phyloP scores from a whole-genome alignment of 1,139 yeast genomes.

The Geotrichum australiense region DNA sequence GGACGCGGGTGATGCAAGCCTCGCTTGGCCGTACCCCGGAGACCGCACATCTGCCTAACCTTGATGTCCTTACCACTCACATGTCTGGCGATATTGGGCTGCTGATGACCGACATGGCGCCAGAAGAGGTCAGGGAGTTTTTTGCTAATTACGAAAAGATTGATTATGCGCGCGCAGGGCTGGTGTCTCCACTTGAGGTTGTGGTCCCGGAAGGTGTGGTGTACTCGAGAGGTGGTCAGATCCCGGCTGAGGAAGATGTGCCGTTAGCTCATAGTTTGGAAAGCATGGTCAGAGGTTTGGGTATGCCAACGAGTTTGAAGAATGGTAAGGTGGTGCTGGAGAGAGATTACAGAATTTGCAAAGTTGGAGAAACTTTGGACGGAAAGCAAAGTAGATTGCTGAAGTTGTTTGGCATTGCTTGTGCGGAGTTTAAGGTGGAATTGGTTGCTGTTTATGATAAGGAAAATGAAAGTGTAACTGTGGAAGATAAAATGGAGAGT shows the following conservation, averaged over 20 bases:
- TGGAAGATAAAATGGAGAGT: slow-evolving; percentile 7
- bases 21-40: slow-evolving; percentile 83
- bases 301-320: slow-evolving; percentile 86
- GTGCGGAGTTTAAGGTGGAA: slow-evolving; percentile 79
- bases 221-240: slow-evolving; percentile 92
- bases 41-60: slow-evolving; percentile 82
- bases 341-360: slow-evolving; percentile 74
- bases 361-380: slow-evolving; percentile 71
- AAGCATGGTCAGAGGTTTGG: slow-evolving; percentile 80
- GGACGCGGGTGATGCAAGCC: slow-evolving; percentile 86
- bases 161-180: slow-evolving; percentile 87
- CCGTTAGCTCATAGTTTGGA: slow-evolving; percentile 96
- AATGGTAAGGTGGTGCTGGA: slow-evolving; percentile 77
- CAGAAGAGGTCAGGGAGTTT: slow-evolving; percentile 77
- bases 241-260: slow-evolving; percentile 84
- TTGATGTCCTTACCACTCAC: slow-evolving; percentile 56
- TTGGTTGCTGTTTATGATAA: slow-evolving; percentile 61
- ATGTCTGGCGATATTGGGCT: slow-evolving; percentile 76
- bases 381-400: slow-evolving; percentile 87
- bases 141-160: slow-evolving; percentile 69
- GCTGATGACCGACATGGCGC: slow-evolving; percentile 78
- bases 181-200: slow-evolving; percentile 75
- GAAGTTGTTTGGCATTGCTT: slow-evolving; percentile 94
- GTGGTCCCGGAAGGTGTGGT: slow-evolving; percentile 83
- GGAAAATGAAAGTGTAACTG: slow-evolving; percentile 22